A percentile compares a stretch with the other conserved stretches of the same genome.
These are phyloP conservation scores for Podaxis rugospora DNA, from an alignment of 768 basidiomycete species.

Conservation along the genomic window DNA sequence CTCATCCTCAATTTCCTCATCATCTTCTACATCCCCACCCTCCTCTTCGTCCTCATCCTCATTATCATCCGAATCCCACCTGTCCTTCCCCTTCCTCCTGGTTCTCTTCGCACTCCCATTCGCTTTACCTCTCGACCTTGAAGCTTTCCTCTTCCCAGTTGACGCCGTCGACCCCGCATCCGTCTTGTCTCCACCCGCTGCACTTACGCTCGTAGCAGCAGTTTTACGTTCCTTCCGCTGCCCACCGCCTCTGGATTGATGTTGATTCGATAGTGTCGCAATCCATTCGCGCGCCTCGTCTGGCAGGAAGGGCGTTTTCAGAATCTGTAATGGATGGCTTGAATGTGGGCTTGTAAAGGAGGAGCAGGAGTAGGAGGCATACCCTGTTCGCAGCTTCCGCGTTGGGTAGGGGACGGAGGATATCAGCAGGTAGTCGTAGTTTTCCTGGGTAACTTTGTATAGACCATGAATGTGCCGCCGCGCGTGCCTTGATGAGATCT, in stretches of 20 bases:
- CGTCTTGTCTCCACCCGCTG: background rate
- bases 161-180: background rate
- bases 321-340: conserved; percentile 38
- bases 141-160: conserved; percentile 6
- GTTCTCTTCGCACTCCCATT: conserved; percentile 11
- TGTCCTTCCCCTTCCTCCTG: conserved; percentile 10
- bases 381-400: conserved; percentile 66
- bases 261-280: conserved; percentile 37
- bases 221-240: conserved; percentile 51
- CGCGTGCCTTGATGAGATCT: conserved; percentile 73
- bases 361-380: background rate
- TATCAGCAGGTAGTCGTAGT: conserved; percentile 75
- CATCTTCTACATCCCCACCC: background rate
- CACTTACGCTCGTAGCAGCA: conserved; percentile 18
- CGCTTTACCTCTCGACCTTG: background rate
- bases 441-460: conserved; percentile 79
- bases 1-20: background rate
- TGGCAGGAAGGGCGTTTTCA: conserved; percentile 65
- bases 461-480: conserved; percentile 65
- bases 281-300: conserved; percentile 57
- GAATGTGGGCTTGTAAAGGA: background rate
- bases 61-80: conserved; percentile 10
- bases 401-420: conserved; percentile 67
- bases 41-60: background rate
- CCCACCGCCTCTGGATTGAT: conserved; percentile 32